Evolutionary conservation across 2,329 filamentous ascomycete genomes (phyloP), one percentile per base, ranked within the genome.

Genomic region (Neofusicoccum ribis): DNA sequence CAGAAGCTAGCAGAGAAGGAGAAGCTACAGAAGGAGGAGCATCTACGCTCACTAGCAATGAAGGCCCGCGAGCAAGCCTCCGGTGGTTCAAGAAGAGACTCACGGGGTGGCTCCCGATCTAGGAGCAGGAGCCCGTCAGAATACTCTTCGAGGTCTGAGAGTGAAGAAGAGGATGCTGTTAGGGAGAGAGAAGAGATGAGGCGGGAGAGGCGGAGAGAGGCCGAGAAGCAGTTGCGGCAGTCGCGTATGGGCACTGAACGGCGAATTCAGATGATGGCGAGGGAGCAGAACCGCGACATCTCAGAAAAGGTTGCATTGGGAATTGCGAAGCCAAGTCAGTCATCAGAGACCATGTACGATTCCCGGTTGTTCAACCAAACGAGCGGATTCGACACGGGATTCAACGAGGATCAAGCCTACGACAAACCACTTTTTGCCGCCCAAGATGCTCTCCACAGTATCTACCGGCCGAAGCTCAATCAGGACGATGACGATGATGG

Each of bases 331-430:
- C 95, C 95, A 2, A 97, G 95, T 3, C 91, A 95, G 75, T 91
- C 89, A 59, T 90, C 90, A 64, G 95, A 99, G 77, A 89, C 91
- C 27, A 98, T 98, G 95, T 99, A 96, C 81, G 95, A 99, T 80
- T 96, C 93, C 2, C 86, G 95, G 46, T 81, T 99, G 36, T 99
- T 99, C 80, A 97, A 98, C 79, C 92, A 96, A 79, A 90, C 89
- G 5, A 93, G 91, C 71, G 95, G 95, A 0, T 96, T 99, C 75
- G 90, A 93, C 70, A 86, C 89, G 61, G 95, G 94, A 0, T 93
- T 97, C 84, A 99, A 99, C 77, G 95, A 99, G 78, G 95, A 99
- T 77, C 95, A 99, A 74, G 88, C 89, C 0, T 99, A 98, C 80
- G 95, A 98, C 78, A 98, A 98, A 80, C 95, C 95, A 20, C 83